Evolutionary conservation across 2,329 filamentous ascomycete genomes (phyloP), one percentile per base, ranked within the genome.

Genomic region (Pochonia chlamydosporia): DNA sequence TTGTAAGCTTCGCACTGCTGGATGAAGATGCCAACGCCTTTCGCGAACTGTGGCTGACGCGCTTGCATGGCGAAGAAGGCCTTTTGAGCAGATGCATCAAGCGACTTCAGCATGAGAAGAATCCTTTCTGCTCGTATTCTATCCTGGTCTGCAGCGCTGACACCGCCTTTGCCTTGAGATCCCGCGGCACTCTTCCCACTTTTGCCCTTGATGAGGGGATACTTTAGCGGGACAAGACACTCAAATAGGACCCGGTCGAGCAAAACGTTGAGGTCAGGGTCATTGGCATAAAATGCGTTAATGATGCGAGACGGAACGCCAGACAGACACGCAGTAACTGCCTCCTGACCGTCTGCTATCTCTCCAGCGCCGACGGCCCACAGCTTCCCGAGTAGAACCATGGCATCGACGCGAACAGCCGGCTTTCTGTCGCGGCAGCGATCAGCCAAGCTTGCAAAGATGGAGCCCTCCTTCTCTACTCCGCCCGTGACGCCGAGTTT

Each of bases 361-460:
- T 96, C 91, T 16, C 89, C 88, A 16, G 85, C 82, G 11, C 89
- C 92, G 16, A 95, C 91, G n/a, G 89, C 91, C 93, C 93, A 99
- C 24, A 97, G 83, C 52, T 84, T 88, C 10, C 82, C 88, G 1
- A 97, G 72, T 8, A 95, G 75, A 43, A 83, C 85, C 80, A 96
- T 95, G 21, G 89, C 91, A 57, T 92, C 89, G 33, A 87, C 82
- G 48, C 92, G 87, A 10, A 99, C 88, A 36, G 80, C 74, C 13
- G 84, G 80, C 62, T 86, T 92, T 52, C 85, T 85, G 68, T 99
- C 95, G 56, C 91, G 89, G 54, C 89, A 89, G 53, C 93, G 82
- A 60, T 96, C 90, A 24, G 89, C 88, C 23, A 99, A 77, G 52
- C 85, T 89, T 46, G 78, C 82, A 14, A 99, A 76, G 23, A 96